Percentiles rank a stretch among this genome's conserved stretches.
Conservation (phyloP, 345 rosid species). For the Gossypium herbaceum region DNA sequence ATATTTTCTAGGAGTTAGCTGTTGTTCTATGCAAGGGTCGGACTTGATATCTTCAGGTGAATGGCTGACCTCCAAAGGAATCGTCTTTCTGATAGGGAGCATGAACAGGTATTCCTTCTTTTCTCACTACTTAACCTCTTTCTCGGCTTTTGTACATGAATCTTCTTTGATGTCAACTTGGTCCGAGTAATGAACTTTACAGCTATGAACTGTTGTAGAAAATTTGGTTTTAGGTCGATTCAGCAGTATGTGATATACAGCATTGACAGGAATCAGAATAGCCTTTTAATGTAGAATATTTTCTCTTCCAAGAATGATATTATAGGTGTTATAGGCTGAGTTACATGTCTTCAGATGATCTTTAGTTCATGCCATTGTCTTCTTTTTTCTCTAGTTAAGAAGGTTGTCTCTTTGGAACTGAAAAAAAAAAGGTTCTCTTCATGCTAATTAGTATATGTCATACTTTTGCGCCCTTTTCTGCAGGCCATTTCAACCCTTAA, state of each 20-base stretch:
- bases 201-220: neutral
- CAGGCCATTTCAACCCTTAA: conserved; percentile 67
- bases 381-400: neutral
- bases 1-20: conserved; percentile 26
- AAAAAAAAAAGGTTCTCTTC: neutral
- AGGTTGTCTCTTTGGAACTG: neutral
- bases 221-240: neutral
- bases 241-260: neutral
- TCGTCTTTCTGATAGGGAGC: conserved; percentile 35
- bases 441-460: neutral
- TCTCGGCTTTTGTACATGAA: neutral
- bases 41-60: conserved; percentile 23
- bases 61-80: conserved; percentile 42
- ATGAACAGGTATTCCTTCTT: conserved; percentile 37
- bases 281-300: neutral
- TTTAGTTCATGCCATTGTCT: conserved; percentile 1
- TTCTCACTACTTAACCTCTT: neutral
- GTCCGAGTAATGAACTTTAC: neutral
- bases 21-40: conserved; percentile 18
- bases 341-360: neutral
- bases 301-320: neutral
- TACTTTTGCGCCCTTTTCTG: neutral
- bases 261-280: neutral
- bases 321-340: neutral
- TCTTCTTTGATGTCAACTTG: neutral